Conservation (phyloP, 176 grass and related monocot species). For the Eremochloa ophiuroides region DNA sequence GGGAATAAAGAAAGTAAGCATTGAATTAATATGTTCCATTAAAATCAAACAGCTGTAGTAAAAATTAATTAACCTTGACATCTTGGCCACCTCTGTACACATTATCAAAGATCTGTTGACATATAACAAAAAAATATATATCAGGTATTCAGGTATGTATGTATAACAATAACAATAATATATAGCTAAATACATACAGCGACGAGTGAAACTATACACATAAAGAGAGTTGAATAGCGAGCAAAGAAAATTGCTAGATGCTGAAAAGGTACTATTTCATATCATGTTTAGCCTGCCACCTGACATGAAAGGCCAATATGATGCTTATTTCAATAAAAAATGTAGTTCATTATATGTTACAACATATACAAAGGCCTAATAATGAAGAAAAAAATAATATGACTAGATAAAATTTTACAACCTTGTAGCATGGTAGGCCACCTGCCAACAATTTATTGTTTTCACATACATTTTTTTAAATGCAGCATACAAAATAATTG, state of each 20-base stretch:
- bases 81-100: constrained; percentile 76
- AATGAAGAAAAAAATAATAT: constrained; percentile 10
- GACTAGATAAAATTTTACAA: not conserved
- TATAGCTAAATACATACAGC: not conserved
- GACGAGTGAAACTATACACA: not conserved
- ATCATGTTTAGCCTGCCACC: not conserved
- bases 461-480: not conserved
- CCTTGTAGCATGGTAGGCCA: not conserved
- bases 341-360: not conserved
- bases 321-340: not conserved
- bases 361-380: constrained; percentile 5
- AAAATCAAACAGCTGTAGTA: constrained; percentile 1
- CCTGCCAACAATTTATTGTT: not conserved
- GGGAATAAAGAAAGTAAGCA: constrained; percentile 16
- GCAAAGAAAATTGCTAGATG: not conserved
- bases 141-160: constrained; percentile 13
- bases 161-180: not conserved
- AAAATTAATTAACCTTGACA: constrained; percentile 66
- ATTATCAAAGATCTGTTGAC: constrained; percentile 70
- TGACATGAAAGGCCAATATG: not conserved
- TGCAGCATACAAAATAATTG: not conserved
- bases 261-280: not conserved
- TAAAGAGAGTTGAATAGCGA: not conserved
- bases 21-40: not conserved
- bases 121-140: constrained; percentile 30